Evolutionary conservation across 495 filamentous ascomycete genomes (phyloP), one percentile per base, ranked within the genome.

Genomic region (Hyaloscypha bicolor): DNA sequence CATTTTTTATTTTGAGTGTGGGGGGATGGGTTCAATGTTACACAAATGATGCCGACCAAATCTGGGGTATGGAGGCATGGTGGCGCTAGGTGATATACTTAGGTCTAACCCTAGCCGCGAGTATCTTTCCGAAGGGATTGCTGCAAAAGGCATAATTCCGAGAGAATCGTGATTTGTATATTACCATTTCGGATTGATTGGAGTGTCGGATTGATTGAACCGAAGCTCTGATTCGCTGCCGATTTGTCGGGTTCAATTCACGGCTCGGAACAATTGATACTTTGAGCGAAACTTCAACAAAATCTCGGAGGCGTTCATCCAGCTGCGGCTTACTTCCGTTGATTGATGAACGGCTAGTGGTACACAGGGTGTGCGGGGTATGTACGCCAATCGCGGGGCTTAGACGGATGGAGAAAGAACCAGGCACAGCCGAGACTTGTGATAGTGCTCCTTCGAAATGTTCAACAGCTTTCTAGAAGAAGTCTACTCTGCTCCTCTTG

Each of bases 1-100:
- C 75, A 81, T 79, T 21, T 37, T 37, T 37, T 12, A 37, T 56
- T 32, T 29, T 1, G 53, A 29, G 19, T 56, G 21, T n/a, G 30
- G 22, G 53, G 42, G 9, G 9, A 12, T 48, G 19, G 30, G 25
- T 32, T 32, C 30, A 56, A n/a, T 6, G 30, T 25, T 25, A 11
- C 19, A 3, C 30, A 29, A 32, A 56, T 32, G 53, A 29, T 56
- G 22, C 53, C 3, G 8, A 29, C 22, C 22, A 32, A 56, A 32
- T 29, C 53, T 29, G 21, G 22, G 30, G 19, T 56, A 56, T 6
- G 19, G 22, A 56, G 30, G 22, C 53, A 30, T 60, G 9, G 56
- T 60, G 56, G 56, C 56, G 56, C 56, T 37, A 60, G 29, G 32
- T 60, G 56, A 60, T 60, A 60, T 60, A 60, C 19, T 12, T 33